Conservation (phyloP, 768 basidiomycete genomes). For the Lactifluus hygrophoroides region DNA sequence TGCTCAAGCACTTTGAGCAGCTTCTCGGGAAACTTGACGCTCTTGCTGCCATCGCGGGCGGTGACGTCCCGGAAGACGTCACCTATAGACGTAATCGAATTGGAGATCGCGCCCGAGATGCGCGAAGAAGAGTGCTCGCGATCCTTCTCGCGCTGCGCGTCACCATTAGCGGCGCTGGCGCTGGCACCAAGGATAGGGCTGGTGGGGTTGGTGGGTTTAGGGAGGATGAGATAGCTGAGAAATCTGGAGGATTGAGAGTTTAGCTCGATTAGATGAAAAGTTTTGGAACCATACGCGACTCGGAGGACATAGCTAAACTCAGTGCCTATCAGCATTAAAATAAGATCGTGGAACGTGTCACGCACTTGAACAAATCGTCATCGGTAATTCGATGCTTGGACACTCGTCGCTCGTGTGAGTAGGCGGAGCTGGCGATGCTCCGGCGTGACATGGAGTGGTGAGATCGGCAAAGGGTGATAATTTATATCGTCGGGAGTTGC, state of each 20-base stretch:
- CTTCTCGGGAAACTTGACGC: slow-evolving; percentile 91
- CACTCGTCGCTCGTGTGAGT: slow-evolving; percentile 58
- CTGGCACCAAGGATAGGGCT: slow-evolving; percentile 17
- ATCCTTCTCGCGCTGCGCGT: slow-evolving; percentile 36
- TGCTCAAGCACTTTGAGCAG: slow-evolving; percentile 84
- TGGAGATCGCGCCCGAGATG: slow-evolving; percentile 52
- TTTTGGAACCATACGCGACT: slow-evolving; percentile 53
- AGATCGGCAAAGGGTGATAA: too few species aligned
- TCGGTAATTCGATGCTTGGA: slow-evolving; percentile 74
- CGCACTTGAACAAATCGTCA: slow-evolving; percentile 81
- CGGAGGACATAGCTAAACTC: slow-evolving; percentile 72
- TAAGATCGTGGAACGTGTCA: slow-evolving; percentile 20
- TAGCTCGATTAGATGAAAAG: too few species aligned
- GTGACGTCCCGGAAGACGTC: slow-evolving; percentile 71
- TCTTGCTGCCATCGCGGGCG: slow-evolving; percentile 62
- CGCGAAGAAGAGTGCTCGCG: slow-evolving; percentile 57
- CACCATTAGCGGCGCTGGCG: slow-evolving; percentile 15
- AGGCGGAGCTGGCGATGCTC: slow-evolving; percentile 48
- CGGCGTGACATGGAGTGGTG: slow-evolving; percentile 75
- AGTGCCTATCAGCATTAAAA: too few species aligned
- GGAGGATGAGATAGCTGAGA: slow-evolving; percentile 60
- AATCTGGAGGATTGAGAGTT: slow-evolving; percentile 41
- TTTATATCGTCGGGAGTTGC: too few species aligned
- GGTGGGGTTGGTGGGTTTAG: slow-evolving; percentile 36
- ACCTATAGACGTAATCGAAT: slow-evolving; percentile 50